A percentile compares a stretch with the other conserved stretches of the same genome.
phyloP scores from a whole-genome alignment of 371 early-diverging fungal genomes.

The Mortierella sp. region DNA sequence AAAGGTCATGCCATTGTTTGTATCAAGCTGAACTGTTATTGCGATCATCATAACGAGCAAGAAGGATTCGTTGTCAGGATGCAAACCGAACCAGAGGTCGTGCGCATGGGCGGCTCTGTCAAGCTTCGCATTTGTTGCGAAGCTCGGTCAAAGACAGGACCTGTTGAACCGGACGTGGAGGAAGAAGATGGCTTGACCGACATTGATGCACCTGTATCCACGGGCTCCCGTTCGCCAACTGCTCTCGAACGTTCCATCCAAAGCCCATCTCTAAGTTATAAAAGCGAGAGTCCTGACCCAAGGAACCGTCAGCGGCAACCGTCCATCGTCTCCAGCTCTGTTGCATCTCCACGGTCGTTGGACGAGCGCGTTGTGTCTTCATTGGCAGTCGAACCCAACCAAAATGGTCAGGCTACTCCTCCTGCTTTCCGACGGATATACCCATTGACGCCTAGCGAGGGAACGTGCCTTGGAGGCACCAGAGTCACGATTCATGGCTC shows the following conservation, averaged over 20 bases:
- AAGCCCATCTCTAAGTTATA: conserved; percentile 49
- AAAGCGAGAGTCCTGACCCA: conserved; percentile 32
- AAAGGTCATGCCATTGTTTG: conserved; percentile 54
- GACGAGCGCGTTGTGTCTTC: conserved; percentile 41
- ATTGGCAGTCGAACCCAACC: conserved; percentile 12
- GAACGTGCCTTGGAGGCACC: conserved; percentile 47
- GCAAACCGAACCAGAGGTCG: conserved; percentile 34
- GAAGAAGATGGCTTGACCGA: conserved; percentile 54
- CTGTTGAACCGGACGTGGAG: conserved; percentile 34
- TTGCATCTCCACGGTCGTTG: conserved; percentile 41
- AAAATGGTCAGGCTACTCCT: conserved; percentile 1
- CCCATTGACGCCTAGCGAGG: conserved; percentile 48
- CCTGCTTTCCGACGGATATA: conserved; percentile 46
- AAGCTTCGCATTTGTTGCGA: conserved; percentile 52
- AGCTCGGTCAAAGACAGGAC: conserved; percentile 43
- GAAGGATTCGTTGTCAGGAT: conserved; percentile 50
- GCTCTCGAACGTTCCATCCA: conserved; percentile 26
- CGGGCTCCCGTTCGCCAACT: conserved; percentile 41
- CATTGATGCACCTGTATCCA: conserved; percentile 51
- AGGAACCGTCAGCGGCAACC: conserved; percentile 25
- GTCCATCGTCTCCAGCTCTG: conserved; percentile 38
- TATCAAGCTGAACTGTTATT: conserved; percentile 52
- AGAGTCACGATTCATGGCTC: conserved; percentile 49
- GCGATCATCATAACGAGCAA: conserved; percentile 51
- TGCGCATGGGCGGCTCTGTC: conserved; percentile 46